Conservation (phyloP, 108 stramenopile genomes). For the Nannochloropsis oceanica region DNA sequence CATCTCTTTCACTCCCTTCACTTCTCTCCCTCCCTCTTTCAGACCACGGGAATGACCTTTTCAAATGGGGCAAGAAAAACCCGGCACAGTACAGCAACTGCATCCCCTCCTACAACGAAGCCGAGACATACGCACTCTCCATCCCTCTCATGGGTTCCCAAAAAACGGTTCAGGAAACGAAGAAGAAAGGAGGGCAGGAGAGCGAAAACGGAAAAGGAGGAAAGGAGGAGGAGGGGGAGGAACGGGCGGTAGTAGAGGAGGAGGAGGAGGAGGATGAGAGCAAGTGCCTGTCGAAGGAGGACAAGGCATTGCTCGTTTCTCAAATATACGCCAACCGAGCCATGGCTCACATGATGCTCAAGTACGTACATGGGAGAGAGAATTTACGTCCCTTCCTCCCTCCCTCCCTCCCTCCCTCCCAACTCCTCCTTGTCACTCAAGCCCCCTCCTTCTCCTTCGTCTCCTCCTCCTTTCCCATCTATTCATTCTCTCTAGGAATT, state of each 20-base stretch:
- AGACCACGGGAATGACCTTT: not conserved
- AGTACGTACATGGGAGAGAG: not conserved
- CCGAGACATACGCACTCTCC: not conserved
- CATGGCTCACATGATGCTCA: not conserved
- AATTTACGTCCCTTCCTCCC: not conserved
- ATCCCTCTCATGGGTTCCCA: not conserved
- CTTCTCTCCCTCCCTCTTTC: not conserved
- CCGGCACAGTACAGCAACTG: not conserved
- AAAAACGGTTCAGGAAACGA: not conserved
- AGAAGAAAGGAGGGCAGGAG: not conserved
- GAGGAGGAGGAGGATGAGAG: not conserved
- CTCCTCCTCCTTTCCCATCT: not conserved
- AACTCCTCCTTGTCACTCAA: not conserved
- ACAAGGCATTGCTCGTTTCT: not conserved
- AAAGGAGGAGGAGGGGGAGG: not conserved
- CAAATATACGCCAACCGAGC: not conserved
- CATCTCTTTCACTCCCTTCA: not conserved
- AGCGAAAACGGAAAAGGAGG: not conserved
- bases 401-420: not conserved
- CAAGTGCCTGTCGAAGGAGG: not conserved
- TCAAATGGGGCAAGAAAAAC: not conserved
- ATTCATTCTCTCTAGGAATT: not conserved
- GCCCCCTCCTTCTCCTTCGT: too few species aligned
- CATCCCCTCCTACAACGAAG: not conserved
- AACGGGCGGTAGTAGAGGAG: not conserved